Evolutionary conservation across 2,329 filamentous ascomycete genomes (phyloP).

Genomic region (Clarireedia paspali): DNA sequence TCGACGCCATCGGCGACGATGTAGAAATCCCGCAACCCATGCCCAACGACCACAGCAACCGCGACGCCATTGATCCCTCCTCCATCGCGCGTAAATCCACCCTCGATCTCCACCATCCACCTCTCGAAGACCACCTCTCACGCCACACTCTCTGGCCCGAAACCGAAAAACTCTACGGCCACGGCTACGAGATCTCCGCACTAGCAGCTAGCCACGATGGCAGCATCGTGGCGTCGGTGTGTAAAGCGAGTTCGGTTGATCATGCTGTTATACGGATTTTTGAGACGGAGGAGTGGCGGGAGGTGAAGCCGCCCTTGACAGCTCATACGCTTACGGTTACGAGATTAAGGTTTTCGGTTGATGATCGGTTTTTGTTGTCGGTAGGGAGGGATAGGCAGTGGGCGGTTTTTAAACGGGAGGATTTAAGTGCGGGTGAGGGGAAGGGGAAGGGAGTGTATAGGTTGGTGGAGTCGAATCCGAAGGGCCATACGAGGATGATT

Average conservation of each 20-base stretch:
- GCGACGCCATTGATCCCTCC: conserved; percentile 47
- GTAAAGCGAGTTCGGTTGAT: conserved; percentile 84
- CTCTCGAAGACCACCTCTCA: conserved; percentile 82
- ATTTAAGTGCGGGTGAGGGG: conserved; percentile 23
- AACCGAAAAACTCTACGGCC: conserved; percentile 91
- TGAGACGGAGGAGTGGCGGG: conserved; percentile 79
- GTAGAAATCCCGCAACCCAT: conserved; percentile 36
- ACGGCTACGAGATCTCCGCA: conserved; percentile 93
- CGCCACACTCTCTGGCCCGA: conserved; percentile 94
- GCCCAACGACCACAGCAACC: conserved; percentile 40
- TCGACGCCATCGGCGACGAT: conserved; percentile 50
- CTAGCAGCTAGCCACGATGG: conserved; percentile 72
- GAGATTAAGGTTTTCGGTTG: conserved; percentile 67
- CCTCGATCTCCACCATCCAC: conserved; percentile 63
- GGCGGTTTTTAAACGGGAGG: conserved; percentile 62
- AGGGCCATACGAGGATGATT: conserved; percentile 90
- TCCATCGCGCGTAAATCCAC: conserved; percentile 51
- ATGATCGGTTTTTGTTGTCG: conserved; percentile 71
- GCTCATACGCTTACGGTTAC: conserved; percentile 84
- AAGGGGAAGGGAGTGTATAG: conserved; percentile 37
- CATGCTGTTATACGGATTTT: conserved; percentile 92
- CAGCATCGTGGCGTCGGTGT: conserved; percentile 77
- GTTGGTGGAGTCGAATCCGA: conserved; percentile 60
- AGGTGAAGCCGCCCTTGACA: conserved; percentile 74
- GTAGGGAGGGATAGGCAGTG: conserved; percentile 90